Base-by-base conservation (phyloP, 225 moss, liverwort and hornwort species). In the Ulota crispa region DNA sequence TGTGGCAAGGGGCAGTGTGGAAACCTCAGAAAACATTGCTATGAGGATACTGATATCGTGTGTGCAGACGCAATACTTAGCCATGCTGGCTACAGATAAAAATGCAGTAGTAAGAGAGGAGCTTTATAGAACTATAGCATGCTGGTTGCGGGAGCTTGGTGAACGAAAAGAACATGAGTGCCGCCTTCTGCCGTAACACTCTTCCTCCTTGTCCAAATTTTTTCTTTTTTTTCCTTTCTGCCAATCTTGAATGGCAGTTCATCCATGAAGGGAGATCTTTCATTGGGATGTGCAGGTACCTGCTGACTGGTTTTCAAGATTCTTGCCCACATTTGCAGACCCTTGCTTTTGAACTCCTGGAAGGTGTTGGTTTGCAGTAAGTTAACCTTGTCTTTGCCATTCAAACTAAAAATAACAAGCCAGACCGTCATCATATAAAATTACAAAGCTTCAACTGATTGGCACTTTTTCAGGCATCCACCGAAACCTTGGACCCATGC, bases 161-260 rank as follows among this genome's bases (percentile, higher is more conserved):
- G 95, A 98, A 85, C 87, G 97, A 70, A 93, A 90, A 84, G 97
- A 98, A 78, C 97, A 98, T 42, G 97, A 98, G 78, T 89, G 91
- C 55, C 93, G 93, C 65, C 95, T 98, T 72, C 70, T 98, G 65
- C 97, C 97, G 97, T 98, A 94, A 83, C n/a, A 37, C 62, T 59
- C 87, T 86, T 67, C 68, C 73, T 78, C 73, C 76, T 61, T 32
- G 23, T 60, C 64, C 2, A 74, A 62, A 27, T 9, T 59, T 67
- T 37, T 39, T 34, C 19, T 12, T 68, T 3, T 34, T 65, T 72
- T 47, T 41, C 53, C 55, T 42, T 43, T 72, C 43, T 32, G 61
- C 1, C 59, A 36, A 41, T 59, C 65, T 73, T 72, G 42, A 8
- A 47, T n/a, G 62, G 31, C 66, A 64, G 21, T 73, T 74, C 75